These are phyloP conservation scores for Calonectria pseudoreteaudii DNA, from an alignment of 2,329 filamentous ascomycete genomes.

Conservation along the genomic window DNA sequence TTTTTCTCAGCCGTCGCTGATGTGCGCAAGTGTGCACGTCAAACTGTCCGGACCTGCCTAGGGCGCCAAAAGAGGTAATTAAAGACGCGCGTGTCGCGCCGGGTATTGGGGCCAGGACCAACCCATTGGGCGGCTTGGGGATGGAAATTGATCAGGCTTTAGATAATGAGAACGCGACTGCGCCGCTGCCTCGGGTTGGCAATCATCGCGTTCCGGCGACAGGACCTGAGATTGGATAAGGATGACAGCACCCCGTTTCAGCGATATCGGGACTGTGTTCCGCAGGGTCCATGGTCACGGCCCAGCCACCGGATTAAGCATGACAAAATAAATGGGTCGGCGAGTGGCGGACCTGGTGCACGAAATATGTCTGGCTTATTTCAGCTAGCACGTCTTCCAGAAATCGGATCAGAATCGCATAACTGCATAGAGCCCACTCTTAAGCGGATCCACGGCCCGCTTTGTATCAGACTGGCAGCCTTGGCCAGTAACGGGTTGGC, in stretches of 20 bases:
- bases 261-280: background rate
- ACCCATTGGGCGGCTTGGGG: slow-evolving; percentile 7
- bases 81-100: slow-evolving; percentile 11
- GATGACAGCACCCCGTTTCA: slow-evolving; percentile 8
- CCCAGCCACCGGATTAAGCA: slow-evolving; percentile 21
- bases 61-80: background rate
- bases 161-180: slow-evolving; percentile 20
- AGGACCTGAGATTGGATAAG: slow-evolving; percentile 22
- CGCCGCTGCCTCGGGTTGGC: slow-evolving; percentile 29
- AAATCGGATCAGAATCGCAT: slow-evolving; percentile 11
- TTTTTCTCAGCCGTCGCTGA: background rate
- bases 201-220: slow-evolving; percentile 36
- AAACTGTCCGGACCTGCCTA: background rate
- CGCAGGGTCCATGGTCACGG: background rate
- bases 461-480: slow-evolving; percentile 22
- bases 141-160: slow-evolving; percentile 20
- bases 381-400: slow-evolving; percentile 4
- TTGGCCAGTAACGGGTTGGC: slow-evolving; percentile 10
- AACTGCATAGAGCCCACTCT: slow-evolving; percentile 13
- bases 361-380: slow-evolving; percentile 7
- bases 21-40: slow-evolving; percentile 4
- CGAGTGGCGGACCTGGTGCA: background rate
- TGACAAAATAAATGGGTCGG: background rate
- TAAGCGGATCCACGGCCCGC: slow-evolving; percentile 20
- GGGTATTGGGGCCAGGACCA: background rate